A percentile compares a stretch with the other conserved stretches of the same genome.
These are phyloP conservation scores for Ceratocystis colombiana DNA, from an alignment of 2,329 filamentous ascomycete species.

Conservation along the genomic window DNA sequence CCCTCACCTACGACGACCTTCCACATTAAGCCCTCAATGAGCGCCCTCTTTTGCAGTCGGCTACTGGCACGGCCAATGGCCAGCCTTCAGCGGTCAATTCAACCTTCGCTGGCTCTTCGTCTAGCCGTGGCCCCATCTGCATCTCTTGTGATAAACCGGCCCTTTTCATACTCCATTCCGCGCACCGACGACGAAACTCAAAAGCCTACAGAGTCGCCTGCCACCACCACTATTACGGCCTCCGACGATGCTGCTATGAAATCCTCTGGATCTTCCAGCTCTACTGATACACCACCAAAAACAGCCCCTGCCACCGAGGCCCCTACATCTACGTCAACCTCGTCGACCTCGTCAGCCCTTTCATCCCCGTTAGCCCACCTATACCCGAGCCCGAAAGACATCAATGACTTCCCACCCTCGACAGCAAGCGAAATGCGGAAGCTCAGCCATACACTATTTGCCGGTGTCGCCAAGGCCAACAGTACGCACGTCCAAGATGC, in stretches of 20 bases:
- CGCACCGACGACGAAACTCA: constrained; percentile 23
- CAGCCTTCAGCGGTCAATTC: constrained; percentile 13
- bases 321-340: constrained; percentile 11
- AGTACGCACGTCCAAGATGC: constrained; percentile 10
- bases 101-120: constrained; percentile 8
- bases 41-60: constrained; percentile 23
- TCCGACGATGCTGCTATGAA: constrained; percentile 1
- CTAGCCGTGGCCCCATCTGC: constrained; percentile 11
- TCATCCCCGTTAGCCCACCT: constrained; percentile 18
- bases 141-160: constrained; percentile 24
- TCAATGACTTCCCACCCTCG: not conserved
- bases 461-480: not conserved
- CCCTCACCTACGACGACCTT: not conserved
- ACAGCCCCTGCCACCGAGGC: not conserved
- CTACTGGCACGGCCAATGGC: constrained; percentile 20
- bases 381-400: constrained; percentile 3
- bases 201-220: not conserved
- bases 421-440: not conserved
- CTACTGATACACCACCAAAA: not conserved
- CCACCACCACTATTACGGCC: not conserved
- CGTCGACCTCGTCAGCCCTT: constrained; percentile 11
- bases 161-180: constrained; percentile 27
- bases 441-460: constrained; percentile 17
- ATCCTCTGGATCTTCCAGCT: constrained; percentile 1
- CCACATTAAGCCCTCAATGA: constrained; percentile 20